Evolutionary conservation across 371 early-diverging fungal genomes (phyloP), one percentile per base, ranked within the genome.

Genomic region (Mucor circinelloides): DNA sequence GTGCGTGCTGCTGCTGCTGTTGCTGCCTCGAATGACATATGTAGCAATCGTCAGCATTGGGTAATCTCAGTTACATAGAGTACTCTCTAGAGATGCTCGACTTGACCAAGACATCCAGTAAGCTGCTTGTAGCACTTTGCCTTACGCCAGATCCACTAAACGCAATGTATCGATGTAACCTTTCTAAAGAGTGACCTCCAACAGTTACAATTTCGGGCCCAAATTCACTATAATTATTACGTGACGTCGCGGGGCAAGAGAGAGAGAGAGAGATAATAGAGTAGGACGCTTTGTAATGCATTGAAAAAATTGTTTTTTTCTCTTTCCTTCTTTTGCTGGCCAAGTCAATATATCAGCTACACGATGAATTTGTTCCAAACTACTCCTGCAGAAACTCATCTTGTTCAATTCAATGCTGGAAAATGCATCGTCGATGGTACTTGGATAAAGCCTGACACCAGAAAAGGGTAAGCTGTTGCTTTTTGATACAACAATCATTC

Each of bases 341-440:
- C 50, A 50, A 50, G 50, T 50, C 23, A 23, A 50, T 23, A 50
- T 50, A 40, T 40, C 17, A 1, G 25, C 9, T 50, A 25, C 50
- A 25, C 9, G 1, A 70, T 70, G 70, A 70, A 66, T 62, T 62
- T 70, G 30, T 70, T 70, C 38, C 50, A 57, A 31, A 58, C 66
- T 27, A 62, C 70, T 23, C 63, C 66, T 40, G 44, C 54, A 36
- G 55, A 56, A 21, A 58, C 61, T 3, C 62, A 70, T 36, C n/a
- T 70, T 2, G 82, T 90, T 44, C 85, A 91, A 70, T 93, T 94
- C 83, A 91, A 90, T 68, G 94, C 94, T 12, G 94, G 94, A 17
- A 87, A 90, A 68, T 87, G 91, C 69, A 80, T 86, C 65, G 82
- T 90, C 34, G 91, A 91, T 44, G 92, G 90, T 40, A 75, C 77